These are phyloP conservation scores for Hypoxylon trugodes DNA, from an alignment of 495 filamentous ascomycete genomes.

Conservation along the genomic window DNA sequence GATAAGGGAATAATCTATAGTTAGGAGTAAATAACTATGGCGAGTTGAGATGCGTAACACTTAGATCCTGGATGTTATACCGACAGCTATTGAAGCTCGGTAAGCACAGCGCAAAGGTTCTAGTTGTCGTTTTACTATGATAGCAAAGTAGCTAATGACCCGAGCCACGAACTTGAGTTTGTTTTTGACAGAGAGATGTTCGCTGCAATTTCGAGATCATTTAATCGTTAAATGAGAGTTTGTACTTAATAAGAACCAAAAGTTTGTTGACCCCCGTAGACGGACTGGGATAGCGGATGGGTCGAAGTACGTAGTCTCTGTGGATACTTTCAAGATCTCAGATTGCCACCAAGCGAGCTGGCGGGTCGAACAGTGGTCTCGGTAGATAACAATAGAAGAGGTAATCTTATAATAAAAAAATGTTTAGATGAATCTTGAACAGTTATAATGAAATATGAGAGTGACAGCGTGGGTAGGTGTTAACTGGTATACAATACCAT, in stretches of 20 bases:
- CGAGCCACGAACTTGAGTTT: neutral
- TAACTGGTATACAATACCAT: conserved; percentile 1
- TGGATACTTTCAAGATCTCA: conserved; percentile 11
- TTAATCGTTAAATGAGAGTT: neutral
- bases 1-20: neutral
- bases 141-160: neutral
- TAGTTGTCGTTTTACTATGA: neutral
- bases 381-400: conserved; percentile 1
- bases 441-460: conserved; percentile 1
- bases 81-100: conserved; percentile 4
- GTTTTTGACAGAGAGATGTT: conserved; percentile 2
- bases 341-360: conserved; percentile 11
- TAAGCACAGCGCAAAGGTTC: neutral
- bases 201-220: neutral
- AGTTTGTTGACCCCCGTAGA: conserved; percentile 18
- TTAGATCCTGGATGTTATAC: conserved; percentile 9
- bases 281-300: conserved; percentile 4
- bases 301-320: conserved; percentile 18
- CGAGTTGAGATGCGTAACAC: neutral
- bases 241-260: neutral
- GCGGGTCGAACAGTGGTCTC: conserved; percentile 2
- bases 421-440: conserved; percentile 3
- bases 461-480: conserved; percentile 1
- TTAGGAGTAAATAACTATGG: neutral
- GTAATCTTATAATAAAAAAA: conserved; percentile 1